These are phyloP conservation scores for Rhipidocladum racemiflorum DNA, from an alignment of 176 grass and related monocot genomes.

Conservation along the genomic window DNA sequence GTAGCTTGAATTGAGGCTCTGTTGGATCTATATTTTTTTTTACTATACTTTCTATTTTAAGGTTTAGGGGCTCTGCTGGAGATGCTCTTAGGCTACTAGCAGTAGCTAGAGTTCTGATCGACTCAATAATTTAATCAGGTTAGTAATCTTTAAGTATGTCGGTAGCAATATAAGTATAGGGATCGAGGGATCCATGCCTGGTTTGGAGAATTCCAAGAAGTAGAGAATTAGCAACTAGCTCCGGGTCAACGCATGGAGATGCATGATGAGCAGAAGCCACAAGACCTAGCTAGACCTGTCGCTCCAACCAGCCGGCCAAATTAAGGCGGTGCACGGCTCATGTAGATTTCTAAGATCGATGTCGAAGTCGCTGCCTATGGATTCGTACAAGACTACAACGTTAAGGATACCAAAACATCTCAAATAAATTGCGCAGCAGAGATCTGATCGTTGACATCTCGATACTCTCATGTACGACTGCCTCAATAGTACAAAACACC, in stretches of 20 bases:
- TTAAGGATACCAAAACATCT: neutral
- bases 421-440: neutral
- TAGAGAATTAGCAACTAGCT: neutral
- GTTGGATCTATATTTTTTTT: too few species aligned
- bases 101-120: neutral
- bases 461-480: neutral
- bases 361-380: neutral
- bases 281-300: neutral
- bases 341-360: neutral
- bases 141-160: neutral
- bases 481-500: neutral
- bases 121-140: neutral
- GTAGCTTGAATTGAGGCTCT: too few species aligned
- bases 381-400: neutral
- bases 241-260: conserved; percentile 18
- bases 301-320: neutral
- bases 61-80: too few species aligned
- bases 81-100: too few species aligned
- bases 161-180: neutral
- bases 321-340: neutral
- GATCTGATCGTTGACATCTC: neutral
- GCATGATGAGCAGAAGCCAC: neutral
- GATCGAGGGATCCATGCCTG: neutral
- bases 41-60: too few species aligned
- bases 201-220: neutral